phyloP scores from a whole-genome alignment of 129 eudicot species.

The Cynara cardunculus region DNA sequence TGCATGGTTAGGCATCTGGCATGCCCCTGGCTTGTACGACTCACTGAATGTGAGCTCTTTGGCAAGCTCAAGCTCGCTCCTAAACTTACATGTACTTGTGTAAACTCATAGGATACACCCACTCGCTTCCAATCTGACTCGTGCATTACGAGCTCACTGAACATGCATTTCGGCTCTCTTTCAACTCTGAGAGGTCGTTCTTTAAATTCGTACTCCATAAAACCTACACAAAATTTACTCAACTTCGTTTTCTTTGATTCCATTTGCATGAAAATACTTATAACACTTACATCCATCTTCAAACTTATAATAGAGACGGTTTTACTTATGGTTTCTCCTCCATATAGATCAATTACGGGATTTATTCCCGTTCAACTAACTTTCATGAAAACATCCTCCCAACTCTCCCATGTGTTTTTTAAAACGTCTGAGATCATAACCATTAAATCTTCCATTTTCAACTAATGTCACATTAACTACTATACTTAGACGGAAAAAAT shows the following conservation, averaged over 20 bases:
- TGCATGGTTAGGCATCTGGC: no score
- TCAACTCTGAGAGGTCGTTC: background rate
- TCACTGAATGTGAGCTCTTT: background rate
- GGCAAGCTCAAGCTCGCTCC: background rate
- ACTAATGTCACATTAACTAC: no score
- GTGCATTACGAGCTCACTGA: background rate
- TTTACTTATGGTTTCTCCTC: no score
- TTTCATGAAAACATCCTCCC: no score
- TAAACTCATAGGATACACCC: background rate
- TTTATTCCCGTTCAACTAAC: no score
- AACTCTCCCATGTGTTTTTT: no score
- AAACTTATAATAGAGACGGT: no score
- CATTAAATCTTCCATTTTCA: no score
- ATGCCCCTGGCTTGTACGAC: background rate
- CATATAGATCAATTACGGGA: no score
- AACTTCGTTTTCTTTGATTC: background rate
- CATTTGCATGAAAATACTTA: background rate
- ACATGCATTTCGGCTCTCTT: background rate
- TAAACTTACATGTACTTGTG: background rate
- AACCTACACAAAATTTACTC: background rate
- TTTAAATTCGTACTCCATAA: no score
- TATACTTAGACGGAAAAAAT: no score
- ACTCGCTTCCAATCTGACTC: background rate
- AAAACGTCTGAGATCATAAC: no score
- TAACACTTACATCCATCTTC: background rate